These are phyloP conservation scores for Umbelopsis sp. DNA, from an alignment of 192 early-diverging fungal species.

Conservation along the genomic window DNA sequence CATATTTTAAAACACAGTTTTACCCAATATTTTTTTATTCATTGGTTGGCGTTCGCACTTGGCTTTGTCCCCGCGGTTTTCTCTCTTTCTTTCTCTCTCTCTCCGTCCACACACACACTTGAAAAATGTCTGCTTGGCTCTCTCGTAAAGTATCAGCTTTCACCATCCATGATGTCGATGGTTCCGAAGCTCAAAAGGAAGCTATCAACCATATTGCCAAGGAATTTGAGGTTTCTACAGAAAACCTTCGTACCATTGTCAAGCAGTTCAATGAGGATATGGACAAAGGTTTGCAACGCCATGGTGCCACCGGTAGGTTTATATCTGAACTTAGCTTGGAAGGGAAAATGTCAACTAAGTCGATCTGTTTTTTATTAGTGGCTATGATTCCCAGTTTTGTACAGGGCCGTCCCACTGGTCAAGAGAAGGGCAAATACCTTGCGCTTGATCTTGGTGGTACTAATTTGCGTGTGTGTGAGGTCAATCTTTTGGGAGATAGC, in stretches of 20 bases:
- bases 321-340: not conserved
- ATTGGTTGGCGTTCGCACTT: not conserved
- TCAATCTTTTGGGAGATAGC: conserved; percentile 76
- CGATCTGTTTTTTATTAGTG: conserved; percentile 41
- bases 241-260: conserved; percentile 27
- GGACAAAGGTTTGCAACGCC: conserved; percentile 32
- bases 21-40: not conserved
- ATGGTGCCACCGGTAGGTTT: conserved; percentile 38
- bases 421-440: conserved; percentile 85
- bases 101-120: not conserved
- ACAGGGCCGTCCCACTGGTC: conserved; percentile 76
- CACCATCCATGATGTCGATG: conserved; percentile 15
- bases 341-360: too few species aligned
- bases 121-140: conserved; percentile 16
- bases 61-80: not conserved
- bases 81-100: not conserved
- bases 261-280: conserved; percentile 38
- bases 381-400: conserved; percentile 93
- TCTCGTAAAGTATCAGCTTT: conserved; percentile 14
- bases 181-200: conserved; percentile 4
- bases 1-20: not conserved
- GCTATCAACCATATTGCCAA: conserved; percentile 16
- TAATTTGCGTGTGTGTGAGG: conserved; percentile 91
- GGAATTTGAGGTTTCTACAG: conserved; percentile 29
- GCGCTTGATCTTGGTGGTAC: conserved; percentile 95